Evolutionary conservation across 2,329 filamentous ascomycete genomes (phyloP), one percentile per base, ranked within the genome.

Genomic region (Fusarium pseudonygamai): DNA sequence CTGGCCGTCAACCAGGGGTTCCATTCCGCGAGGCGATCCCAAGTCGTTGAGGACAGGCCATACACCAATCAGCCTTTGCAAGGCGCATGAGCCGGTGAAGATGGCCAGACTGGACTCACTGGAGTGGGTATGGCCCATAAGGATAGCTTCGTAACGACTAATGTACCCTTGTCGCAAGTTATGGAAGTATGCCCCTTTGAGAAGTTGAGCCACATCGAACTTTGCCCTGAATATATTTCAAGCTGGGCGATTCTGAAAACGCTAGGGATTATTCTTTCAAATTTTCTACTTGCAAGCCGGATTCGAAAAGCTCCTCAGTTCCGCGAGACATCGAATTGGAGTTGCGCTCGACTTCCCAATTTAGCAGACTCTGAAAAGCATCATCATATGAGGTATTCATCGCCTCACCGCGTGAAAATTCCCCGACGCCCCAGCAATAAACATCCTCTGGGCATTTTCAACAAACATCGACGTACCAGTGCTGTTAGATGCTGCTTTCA

Each of bases 1-100:
- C 47, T 71, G 49, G 52, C 52, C 43, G 46, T 43, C 37, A 62
- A 50, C 36, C 64, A 74, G 67, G 73, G 75, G 63, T 58, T 28
- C 30, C 18, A 40, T 68, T 53, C 58, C 45, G 49, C 52, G 32
- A 71, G 66, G 57, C 56, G 71, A 75, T 69, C 74, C 72, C 75
- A 77, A 67, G 57, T 58, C 64, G 32, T 53, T 70, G 69, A 73
- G 64, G 70, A 60, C 55, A 45, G 53, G 49, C 47, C 52, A 58
- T 55, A 69, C 60, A 59, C 76, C 76, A 76, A 78, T 78, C 73
- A 74, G 66, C 65, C 69, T 66, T 40, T 57, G 62, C 58, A 49
- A 64, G 66, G 68, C 55, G 49, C 42, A 61, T 71, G 69, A 75
- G 71, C 61, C 65, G 42, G 50, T 49, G 53, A 61, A 59, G 43